A percentile compares a stretch with the other conserved stretches of the same genome.
Evolutionary conservation across 2,329 filamentous ascomycete genomes (phyloP).

Genomic region (Leptographium wingfieldii): DNA sequence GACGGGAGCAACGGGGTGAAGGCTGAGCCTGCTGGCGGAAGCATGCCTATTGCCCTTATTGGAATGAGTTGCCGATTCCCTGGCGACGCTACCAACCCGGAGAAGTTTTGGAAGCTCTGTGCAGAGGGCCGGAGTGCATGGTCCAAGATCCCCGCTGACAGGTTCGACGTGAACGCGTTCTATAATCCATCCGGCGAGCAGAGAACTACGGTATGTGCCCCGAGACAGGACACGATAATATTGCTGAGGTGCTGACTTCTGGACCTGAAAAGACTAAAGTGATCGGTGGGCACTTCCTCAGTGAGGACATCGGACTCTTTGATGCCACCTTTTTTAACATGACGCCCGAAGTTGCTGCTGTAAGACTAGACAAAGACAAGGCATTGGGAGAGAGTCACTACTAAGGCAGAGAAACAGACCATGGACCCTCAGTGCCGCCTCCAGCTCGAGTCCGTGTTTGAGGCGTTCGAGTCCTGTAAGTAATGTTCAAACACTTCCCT

Average conservation of each 20-base stretch:
- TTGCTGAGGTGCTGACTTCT: conserved; percentile 12
- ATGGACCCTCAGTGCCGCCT: conserved; percentile 13
- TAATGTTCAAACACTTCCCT: background rate
- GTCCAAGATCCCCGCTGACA: conserved; percentile 14
- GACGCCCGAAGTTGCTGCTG: conserved; percentile 15
- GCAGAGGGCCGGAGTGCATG: conserved; percentile 6
- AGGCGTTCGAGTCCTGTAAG: conserved; percentile 15
- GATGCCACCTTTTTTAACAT: conserved; percentile 20
- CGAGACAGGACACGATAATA: background rate
- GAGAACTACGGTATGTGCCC: conserved; percentile 3
- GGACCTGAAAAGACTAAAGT: conserved; percentile 13
- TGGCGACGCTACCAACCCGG: conserved; percentile 19
- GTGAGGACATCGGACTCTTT: conserved; percentile 10
- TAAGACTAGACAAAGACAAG: conserved; percentile 5
- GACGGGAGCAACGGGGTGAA: background rate
- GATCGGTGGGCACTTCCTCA: conserved; percentile 19
- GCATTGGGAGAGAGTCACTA: background rate
- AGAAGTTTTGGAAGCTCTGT: conserved; percentile 20
- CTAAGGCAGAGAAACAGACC: background rate
- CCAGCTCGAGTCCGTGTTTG: conserved; percentile 14
- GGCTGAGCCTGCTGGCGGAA: background rate
- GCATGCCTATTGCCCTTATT: conserved; percentile 24
- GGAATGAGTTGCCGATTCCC: conserved; percentile 25
- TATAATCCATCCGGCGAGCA: conserved; percentile 8
- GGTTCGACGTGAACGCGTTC: conserved; percentile 23